Evolutionary conservation across 1,284 basidiomycete genomes (phyloP).

Genomic region (Tilletia setariae): DNA sequence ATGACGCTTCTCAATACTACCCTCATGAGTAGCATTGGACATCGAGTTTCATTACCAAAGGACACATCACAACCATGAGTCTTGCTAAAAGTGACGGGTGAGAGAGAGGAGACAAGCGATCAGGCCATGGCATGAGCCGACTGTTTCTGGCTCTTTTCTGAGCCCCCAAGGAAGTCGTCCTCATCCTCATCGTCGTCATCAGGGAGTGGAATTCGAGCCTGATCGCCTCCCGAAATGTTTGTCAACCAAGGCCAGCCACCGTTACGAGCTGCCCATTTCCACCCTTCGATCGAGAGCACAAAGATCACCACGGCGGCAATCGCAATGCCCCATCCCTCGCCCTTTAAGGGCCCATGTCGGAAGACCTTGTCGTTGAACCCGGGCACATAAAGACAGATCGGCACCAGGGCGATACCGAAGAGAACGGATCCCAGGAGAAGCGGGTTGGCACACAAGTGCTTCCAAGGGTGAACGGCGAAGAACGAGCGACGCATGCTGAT

Average conservation of each 20-base stretch:
- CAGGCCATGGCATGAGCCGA: background rate
- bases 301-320: slow-evolving; percentile 37
- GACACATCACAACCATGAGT: too few species aligned
- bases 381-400: slow-evolving; percentile 46
- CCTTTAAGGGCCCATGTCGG: slow-evolving; percentile 36
- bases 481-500: slow-evolving; percentile 44
- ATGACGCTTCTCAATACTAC: too few species aligned
- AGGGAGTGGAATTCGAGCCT: background rate
- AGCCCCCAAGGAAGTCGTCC: background rate
- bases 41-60: too few species aligned
- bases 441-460: slow-evolving; percentile 24
- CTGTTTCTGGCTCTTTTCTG: background rate
- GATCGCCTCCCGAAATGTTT: slow-evolving; percentile 33
- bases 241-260: slow-evolving; percentile 45
- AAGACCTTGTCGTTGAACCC: slow-evolving; percentile 46
- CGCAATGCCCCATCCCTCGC: slow-evolving; percentile 41
- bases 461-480: slow-evolving; percentile 28
- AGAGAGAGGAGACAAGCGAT: background rate
- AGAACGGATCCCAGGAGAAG: slow-evolving; percentile 45
- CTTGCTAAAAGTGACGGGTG: too few species aligned
- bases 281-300: slow-evolving; percentile 34
- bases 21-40: too few species aligned
- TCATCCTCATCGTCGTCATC: slow-evolving; percentile 2
- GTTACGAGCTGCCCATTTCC: slow-evolving; percentile 41
- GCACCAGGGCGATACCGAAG: slow-evolving; percentile 37